Base-by-base conservation (phyloP, 371 early-diverging fungal species). In the Parasitella parasitica region DNA sequence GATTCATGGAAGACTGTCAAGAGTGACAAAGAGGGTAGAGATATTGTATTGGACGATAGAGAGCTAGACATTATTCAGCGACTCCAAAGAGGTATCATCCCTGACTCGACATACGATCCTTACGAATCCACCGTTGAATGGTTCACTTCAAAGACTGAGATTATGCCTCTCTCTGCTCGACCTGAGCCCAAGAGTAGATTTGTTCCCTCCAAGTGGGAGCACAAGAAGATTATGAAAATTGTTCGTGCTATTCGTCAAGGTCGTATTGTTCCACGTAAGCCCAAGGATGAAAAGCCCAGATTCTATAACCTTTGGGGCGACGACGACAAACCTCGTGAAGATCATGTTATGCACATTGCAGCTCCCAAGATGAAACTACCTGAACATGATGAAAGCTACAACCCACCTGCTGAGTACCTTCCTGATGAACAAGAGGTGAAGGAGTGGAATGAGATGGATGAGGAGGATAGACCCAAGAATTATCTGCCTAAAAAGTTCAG, bases 361-460 rank as follows among this genome's bases (percentile, higher is more conserved):
- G 95, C 99, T 7, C 97, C 99, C 48, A 95, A 94, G 79, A 80
- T 90, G 84, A 76, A 85, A 36, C 73, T 96, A 62, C 98, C 98
- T 9, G 89, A 89, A n/a, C 92, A 97, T 67, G 86, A 85, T 54
- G 97, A 96, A 73, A 94, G 95, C 65, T 97, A 97, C 78, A 96
- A 97, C 74, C 98, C 99, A 16, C 98, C 98, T n/a, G 88, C 74
- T n/a, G 99, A 98, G 77, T 97, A 97, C 71, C 76, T 97, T 59
- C 88, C 88, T 16, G 91, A 90, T 9, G 87, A 89, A 7, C 84
- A 92, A 38, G 97, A 98, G 71, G 76, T 73, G 22, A 78, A 88
- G 58, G 84, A 86, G 67, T 95, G 94, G 95, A 70, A 90, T 51
- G 84, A 80, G 2, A 57, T 79, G 69, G 95, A 95, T 54, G 85